A percentile compares a stretch with the other conserved stretches of the same genome.
Conservation (phyloP, 495 filamentous ascomycete genomes). For the Cercophora newfieldiana region DNA sequence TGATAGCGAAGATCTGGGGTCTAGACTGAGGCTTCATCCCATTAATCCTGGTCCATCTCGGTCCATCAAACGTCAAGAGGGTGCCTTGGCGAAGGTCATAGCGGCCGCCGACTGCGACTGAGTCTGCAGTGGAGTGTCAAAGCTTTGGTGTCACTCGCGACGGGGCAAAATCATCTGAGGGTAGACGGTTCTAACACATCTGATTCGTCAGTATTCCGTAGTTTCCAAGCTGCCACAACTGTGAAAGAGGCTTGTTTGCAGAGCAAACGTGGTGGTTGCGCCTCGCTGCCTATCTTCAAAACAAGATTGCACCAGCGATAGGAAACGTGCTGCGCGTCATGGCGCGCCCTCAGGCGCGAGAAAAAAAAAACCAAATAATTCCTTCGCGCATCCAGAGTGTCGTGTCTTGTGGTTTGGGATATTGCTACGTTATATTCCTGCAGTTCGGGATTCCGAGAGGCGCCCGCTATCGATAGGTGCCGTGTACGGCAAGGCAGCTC, state of each 20-base stretch:
- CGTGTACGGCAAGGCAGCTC: background rate
- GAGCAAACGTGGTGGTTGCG: background rate
- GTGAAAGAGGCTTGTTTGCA: background rate
- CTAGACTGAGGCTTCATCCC: background rate
- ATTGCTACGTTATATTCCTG: background rate
- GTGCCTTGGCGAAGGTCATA: conserved; percentile 17
- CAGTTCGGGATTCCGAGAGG: too few relatives aligned
- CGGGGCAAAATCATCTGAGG: background rate
- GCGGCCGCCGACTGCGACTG: conserved; percentile 10
- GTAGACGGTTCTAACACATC: background rate
- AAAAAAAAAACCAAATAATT: background rate
- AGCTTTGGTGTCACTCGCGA: conserved; percentile 7
- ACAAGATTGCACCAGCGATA: background rate
- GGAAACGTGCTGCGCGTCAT: background rate
- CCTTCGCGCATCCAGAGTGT: background rate
- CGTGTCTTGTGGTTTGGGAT: background rate
- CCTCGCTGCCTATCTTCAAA: background rate
- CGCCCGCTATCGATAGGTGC: background rate
- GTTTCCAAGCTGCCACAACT: background rate
- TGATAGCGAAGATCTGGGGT: conserved; percentile 8
- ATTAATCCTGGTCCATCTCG: background rate
- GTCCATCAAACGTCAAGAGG: conserved; percentile 9
- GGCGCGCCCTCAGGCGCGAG: background rate
- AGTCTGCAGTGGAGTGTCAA: conserved; percentile 10
- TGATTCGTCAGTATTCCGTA: conserved; percentile 1